Base-by-base conservation (phyloP, 371 early-diverging fungal genomes). In the Lichtheimia ramosa region DNA sequence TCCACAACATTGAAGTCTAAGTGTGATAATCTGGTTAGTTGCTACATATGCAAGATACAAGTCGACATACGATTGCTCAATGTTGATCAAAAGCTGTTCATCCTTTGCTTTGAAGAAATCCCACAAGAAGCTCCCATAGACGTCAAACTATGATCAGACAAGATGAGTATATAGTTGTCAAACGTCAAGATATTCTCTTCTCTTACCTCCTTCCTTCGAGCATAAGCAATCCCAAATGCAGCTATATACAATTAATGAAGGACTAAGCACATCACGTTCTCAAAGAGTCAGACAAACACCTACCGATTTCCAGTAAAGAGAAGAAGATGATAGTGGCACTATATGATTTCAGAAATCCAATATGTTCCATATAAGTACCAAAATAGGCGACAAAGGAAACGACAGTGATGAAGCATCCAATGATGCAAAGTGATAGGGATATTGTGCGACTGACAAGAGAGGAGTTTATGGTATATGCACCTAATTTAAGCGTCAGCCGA, bases 401-500 rank as follows among this genome's bases (percentile, higher is more conserved):
- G 0, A 63, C 50, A n/a, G 68, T 58, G 23, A 70, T 62, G 24
- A 70, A 41, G 14, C 62, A 58, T 15, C 74, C 74, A 15, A 70
- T 10, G 5, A 54, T 54, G 7, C 70, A 25, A 14, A 68, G 48
- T 18, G 50, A 20, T 6, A 68, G 24, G 3, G 70, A 65, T 15
- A 55, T 16, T 23, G 67, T 73, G 14, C 43, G 42, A 46, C 73
- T 73, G 16, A 50, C 56, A 39, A 25, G 51, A n/a, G 48, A 23
- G 15, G 72, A 65, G 60, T 70, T 65, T 53, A 73, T 65, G 12
- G 64, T 25, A 59, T 73, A 73, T 18, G 70, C 74, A 40, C 74
- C 74, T 73, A 61, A 25, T 20, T 25, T 14, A 20, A 50, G 34
- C 34, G 34, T 34, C 34, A 34, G 34, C 34, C 34, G 34, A 34